Conservation (phyloP, 768 basidiomycete genomes). For the Xerocomus potaroensis region DNA sequence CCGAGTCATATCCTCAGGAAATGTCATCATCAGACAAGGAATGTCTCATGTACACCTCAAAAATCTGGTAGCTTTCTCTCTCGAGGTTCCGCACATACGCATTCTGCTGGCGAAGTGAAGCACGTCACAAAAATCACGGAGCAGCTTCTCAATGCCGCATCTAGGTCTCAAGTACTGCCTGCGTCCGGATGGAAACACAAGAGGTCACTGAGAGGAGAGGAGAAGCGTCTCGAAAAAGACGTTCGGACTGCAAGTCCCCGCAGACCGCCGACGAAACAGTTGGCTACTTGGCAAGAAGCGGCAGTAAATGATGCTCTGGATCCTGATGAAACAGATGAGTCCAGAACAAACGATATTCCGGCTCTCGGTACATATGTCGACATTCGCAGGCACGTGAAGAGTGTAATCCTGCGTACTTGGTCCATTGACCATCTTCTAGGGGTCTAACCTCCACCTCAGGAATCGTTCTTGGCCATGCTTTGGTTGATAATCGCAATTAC, state of each 20-base stretch:
- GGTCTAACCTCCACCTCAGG: constrained; percentile 20
- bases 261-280: constrained; percentile 23
- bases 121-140: constrained; percentile 21
- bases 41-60: neutral
- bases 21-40: constrained; percentile 1
- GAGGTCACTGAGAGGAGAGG: constrained; percentile 34
- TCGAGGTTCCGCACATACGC: neutral
- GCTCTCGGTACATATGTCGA: constrained; percentile 51
- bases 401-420: neutral
- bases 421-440: constrained; percentile 17
- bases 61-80: neutral
- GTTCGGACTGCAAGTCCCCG: constrained; percentile 10
- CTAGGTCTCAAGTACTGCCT: constrained; percentile 21
- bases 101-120: constrained; percentile 3
- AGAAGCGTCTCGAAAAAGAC: constrained; percentile 33
- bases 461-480: constrained; percentile 27
- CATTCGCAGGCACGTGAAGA: constrained; percentile 41
- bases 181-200: constrained; percentile 36
- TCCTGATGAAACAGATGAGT: constrained; percentile 13
- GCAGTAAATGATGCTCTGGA: constrained; percentile 9
- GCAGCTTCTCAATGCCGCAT: constrained; percentile 34
- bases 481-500: constrained; percentile 29
- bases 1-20: constrained; percentile 11
- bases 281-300: constrained; percentile 25
- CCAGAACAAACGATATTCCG: constrained; percentile 16